Evolutionary conservation across 129 eudicot genomes (phyloP).

Genomic region (Flaveria brownii): DNA sequence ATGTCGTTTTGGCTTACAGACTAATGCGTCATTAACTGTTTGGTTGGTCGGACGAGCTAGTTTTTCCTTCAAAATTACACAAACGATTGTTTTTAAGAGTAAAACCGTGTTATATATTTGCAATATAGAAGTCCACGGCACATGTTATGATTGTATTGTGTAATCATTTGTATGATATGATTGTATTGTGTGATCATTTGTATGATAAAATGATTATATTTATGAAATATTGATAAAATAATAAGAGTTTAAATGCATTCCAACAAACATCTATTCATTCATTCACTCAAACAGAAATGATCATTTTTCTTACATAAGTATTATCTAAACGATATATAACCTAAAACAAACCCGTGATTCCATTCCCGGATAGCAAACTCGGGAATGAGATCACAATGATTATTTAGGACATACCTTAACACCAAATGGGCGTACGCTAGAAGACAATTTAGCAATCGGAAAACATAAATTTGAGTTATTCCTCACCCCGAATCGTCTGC

Average conservation of each 20-base stretch:
- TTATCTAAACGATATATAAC: constrained; percentile 18
- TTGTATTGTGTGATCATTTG: background rate
- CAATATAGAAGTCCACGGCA: no score
- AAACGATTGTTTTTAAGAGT: background rate
- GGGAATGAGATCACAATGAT: constrained; percentile 14
- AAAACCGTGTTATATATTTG: background rate
- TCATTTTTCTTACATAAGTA: constrained; percentile 22
- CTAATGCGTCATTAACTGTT: background rate
- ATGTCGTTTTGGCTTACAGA: background rate
- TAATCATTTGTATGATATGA: background rate
- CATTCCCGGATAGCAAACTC: background rate
- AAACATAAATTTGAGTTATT: constrained; percentile 74
- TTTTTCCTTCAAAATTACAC: no score
- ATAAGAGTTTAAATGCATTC: background rate
- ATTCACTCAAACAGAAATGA: constrained; percentile 6
- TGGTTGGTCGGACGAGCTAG: background rate
- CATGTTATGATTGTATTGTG: no score
- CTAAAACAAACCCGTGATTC: constrained; percentile 6
- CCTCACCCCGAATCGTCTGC: constrained; percentile 82
- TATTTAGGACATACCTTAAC: constrained; percentile 62
- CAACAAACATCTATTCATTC: background rate
- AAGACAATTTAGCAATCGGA: constrained; percentile 23
- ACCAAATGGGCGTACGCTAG: constrained; percentile 53
- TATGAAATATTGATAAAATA: background rate
- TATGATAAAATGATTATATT: background rate